Evolutionary conservation across 2,329 filamentous ascomycete species (phyloP), one percentile per base, ranked within the genome.

Genomic region (Trichothecium roseum): DNA sequence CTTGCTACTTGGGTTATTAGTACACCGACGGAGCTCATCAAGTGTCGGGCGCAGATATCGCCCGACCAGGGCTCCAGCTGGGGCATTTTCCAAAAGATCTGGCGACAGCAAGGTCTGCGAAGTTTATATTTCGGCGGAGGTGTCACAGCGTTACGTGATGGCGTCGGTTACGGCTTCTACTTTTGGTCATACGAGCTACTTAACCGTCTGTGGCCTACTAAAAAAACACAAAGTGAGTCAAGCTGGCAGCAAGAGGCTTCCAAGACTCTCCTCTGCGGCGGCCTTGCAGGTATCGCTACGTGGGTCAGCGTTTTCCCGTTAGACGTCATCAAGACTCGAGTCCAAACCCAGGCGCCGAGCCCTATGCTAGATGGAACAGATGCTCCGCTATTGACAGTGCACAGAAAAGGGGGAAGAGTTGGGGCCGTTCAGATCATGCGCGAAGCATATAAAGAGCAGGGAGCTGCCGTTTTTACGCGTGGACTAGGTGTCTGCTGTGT

Each of bases 141-240:
- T 1, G 76, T 95, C 13, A 96, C 89, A 1, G 84, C 81, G 36
- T 53, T 89, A 28, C 71, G 89, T 34, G 89, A 96, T 58, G 81
- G 81, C 39, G 73, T 95, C 37, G 89, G 89, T n/a, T 96, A 95
- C 59, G 89, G 88, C 0, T 95, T 95, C 57, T 96, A 95, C 53
- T 96, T 96, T 56, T 94, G 84, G 83, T 81, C 82, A 1, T 96
- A 95, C 52, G 84, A 93, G 57, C 63, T 88, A 39, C 75, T 69
- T 43, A 85, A 81, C 42, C 69, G 74, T 26, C 62, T 66, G 36
- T 65, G 78, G 56, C 62, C 63, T 14, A 60, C 59, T 4, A 35
- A 44, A 6, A 40, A 39, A 8, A 28, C 38, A 13, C 40, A 39
- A 9, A 36, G 46, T 12, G 44, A 46, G 16, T 39, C 46, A 3